phyloP scores from a whole-genome alignment of 2,329 filamentous ascomycete species.

The Penicillium sp. region DNA sequence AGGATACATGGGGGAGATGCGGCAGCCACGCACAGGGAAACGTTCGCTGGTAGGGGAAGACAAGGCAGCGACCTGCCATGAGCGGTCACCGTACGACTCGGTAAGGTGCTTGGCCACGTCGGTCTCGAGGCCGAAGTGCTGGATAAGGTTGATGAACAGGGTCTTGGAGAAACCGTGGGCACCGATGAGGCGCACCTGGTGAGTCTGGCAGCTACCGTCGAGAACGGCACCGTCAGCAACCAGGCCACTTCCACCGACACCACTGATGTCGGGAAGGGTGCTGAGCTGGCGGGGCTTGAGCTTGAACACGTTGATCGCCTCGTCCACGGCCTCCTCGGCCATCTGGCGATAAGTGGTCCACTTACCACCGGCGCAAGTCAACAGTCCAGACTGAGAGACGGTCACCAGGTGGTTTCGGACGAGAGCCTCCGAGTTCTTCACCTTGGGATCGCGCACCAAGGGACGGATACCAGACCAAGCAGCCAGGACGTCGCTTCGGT shows the following conservation, averaged over 20 bases:
- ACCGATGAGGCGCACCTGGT: conserved; percentile 69
- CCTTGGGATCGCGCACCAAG: conserved; percentile 75
- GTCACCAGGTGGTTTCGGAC: conserved; percentile 80
- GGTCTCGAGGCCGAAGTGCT: conserved; percentile 84
- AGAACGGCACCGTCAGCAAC: conserved; percentile 63
- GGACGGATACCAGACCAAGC: conserved; percentile 85
- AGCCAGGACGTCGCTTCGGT: conserved; percentile 76
- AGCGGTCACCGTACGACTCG: conserved; percentile 80
- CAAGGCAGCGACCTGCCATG: conserved; percentile 79
- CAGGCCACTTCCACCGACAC: conserved; percentile 60
- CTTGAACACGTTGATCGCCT: conserved; percentile 61
- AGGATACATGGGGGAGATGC: conserved; percentile 71
- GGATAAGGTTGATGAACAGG: conserved; percentile 88
- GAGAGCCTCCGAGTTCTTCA: conserved; percentile 74
- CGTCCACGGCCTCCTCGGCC: conserved; percentile 81
- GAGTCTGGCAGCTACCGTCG: conserved; percentile 71
- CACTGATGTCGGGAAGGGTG: conserved; percentile 59
- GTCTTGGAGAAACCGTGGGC: conserved; percentile 83
- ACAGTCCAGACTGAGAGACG: conserved; percentile 65
- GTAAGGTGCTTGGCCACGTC: conserved; percentile 84
- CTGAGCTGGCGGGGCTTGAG: conserved; percentile 51
- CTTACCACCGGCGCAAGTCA: conserved; percentile 81
- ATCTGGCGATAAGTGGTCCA: conserved; percentile 92
- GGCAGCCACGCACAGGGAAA: conserved; percentile 73
- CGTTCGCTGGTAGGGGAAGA: conserved; percentile 66